Evolutionary conservation across 257 asterid genomes (phyloP).

Genomic region (Solanum chiquidenum): DNA sequence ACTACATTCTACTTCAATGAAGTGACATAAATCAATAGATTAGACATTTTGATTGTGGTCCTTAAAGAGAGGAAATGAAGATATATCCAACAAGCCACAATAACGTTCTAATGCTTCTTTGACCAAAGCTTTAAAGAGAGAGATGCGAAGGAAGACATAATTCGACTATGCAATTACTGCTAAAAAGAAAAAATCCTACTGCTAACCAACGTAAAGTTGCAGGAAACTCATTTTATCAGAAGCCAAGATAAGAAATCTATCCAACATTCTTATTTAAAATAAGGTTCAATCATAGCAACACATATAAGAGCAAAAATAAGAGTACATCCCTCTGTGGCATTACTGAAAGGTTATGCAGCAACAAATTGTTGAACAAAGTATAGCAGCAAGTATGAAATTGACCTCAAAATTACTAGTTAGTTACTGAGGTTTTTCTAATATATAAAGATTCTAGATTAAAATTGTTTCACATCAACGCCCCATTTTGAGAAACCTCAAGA

Average conservation of each 20-base stretch:
- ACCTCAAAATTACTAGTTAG: neutral
- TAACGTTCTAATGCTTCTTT: neutral
- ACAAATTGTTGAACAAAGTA: neutral
- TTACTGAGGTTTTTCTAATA: neutral
- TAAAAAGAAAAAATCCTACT: neutral
- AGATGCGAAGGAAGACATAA: neutral
- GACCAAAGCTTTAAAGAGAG: neutral
- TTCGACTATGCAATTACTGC: neutral
- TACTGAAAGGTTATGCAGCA: neutral
- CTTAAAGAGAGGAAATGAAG: neutral
- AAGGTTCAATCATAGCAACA: neutral
- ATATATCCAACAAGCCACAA: neutral
- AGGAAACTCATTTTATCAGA: neutral
- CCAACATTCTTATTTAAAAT: neutral
- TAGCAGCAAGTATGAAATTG: neutral
- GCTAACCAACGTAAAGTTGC: neutral
- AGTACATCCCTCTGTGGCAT: neutral
- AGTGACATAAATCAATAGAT: neutral
- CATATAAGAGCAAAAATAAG: neutral
- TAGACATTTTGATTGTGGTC: neutral
- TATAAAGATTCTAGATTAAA: neutral
- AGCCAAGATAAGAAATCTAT: neutral
- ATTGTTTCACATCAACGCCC: neutral
- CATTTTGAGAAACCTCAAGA: neutral
- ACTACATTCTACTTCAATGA: neutral